These are phyloP conservation scores for Annulohypoxylon maeteangense DNA, from an alignment of 495 filamentous ascomycete genomes.

Conservation along the genomic window DNA sequence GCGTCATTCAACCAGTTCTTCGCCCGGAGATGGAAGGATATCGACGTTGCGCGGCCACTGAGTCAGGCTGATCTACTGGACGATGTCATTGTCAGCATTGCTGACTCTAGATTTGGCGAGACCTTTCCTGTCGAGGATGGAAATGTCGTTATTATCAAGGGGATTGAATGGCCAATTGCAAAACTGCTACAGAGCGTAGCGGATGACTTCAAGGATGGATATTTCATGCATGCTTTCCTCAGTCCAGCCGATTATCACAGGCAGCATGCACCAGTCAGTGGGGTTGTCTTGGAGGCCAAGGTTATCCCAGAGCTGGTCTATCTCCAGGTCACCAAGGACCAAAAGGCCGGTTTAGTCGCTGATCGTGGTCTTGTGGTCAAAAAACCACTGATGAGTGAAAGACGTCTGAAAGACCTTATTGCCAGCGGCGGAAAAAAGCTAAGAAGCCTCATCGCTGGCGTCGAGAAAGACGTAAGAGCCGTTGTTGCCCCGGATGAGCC, in stretches of 20 bases:
- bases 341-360: neutral
- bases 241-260: conserved; percentile 61
- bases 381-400: neutral
- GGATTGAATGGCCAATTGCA: conserved; percentile 52
- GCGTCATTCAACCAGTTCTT: conserved; percentile 60
- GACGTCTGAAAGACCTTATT: neutral
- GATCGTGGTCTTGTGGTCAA: conserved; percentile 6
- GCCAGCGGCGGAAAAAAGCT: neutral
- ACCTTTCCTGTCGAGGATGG: conserved; percentile 8
- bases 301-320: conserved; percentile 46
- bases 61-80: conserved; percentile 52
- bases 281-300: conserved; percentile 48
- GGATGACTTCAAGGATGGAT: conserved; percentile 51
- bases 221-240: conserved; percentile 56
- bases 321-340: conserved; percentile 39
- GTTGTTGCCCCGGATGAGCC: conserved; percentile 44
- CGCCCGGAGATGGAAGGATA: conserved; percentile 6
- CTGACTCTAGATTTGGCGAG: conserved; percentile 54
- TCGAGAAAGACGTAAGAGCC: neutral
- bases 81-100: conserved; percentile 50
- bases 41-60: conserved; percentile 48
- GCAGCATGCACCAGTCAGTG: conserved; percentile 58
- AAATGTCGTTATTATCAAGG: conserved; percentile 57
- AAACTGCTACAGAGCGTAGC: conserved; percentile 51
- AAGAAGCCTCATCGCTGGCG: neutral